Evolutionary conservation across 2,329 filamentous ascomycete genomes (phyloP).

Genomic region (Pseudogymnoascus sp.): DNA sequence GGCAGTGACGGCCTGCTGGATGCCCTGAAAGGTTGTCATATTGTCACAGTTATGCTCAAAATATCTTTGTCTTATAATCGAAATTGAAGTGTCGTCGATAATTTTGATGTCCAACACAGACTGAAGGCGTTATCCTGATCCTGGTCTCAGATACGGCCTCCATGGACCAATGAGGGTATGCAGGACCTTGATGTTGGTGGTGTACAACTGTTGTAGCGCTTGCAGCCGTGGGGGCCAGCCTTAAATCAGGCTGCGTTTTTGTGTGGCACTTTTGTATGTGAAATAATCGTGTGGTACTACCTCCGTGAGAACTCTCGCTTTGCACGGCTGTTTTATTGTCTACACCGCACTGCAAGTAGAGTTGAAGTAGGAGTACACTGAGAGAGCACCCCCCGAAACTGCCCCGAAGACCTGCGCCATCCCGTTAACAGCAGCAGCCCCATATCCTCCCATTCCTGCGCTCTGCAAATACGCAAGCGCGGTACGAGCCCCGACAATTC

Average conservation of each 20-base stretch:
- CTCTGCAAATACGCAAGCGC: constrained; percentile 9
- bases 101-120: background rate
- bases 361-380: background rate
- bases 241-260: background rate
- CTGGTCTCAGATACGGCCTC: background rate
- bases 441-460: constrained; percentile 9
- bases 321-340: background rate
- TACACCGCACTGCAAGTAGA: background rate
- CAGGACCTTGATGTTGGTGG: too few relatives aligned
- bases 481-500: constrained; percentile 10
- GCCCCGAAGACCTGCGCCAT: background rate
- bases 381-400: background rate
- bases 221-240: background rate
- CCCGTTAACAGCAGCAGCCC: constrained; percentile 4
- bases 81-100: background rate
- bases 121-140: background rate
- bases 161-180: background rate
- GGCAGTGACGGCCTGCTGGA: background rate
- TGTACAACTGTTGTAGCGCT: background rate
- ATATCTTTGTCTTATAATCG: background rate
- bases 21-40: background rate
- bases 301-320: too few relatives aligned
- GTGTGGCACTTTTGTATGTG: background rate
- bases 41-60: background rate
- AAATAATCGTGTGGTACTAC: background rate